phyloP scores from a whole-genome alignment of 768 basidiomycete species.

The Coprinopsis strossmayeri region DNA sequence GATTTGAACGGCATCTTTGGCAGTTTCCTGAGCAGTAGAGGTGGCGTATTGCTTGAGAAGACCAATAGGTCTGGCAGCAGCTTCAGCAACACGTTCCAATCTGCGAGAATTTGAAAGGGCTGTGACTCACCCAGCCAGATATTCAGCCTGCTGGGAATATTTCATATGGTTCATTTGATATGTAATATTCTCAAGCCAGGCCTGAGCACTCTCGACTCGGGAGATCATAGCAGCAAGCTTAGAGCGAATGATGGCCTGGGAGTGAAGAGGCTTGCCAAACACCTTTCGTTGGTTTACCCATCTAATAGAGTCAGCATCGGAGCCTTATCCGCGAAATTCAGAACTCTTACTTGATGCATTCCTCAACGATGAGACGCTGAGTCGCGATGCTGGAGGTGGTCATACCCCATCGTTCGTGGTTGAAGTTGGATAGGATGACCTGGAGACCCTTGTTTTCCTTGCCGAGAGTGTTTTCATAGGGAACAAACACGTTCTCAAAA shows the following conservation, averaged over 20 bases:
- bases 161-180: conserved; percentile 88
- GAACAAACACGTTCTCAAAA: conserved; percentile 80
- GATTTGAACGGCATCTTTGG: conserved; percentile 53
- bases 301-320: conserved; percentile 22
- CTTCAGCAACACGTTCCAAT: background rate
- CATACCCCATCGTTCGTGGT: conserved; percentile 86
- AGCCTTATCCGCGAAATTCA: background rate
- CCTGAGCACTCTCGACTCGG: conserved; percentile 36
- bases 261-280: conserved; percentile 81
- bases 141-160: conserved; percentile 69
- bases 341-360: conserved; percentile 54
- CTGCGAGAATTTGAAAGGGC: conserved; percentile 49
- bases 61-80: conserved; percentile 48
- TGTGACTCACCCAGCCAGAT: conserved; percentile 57
- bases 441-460: conserved; percentile 37
- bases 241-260: conserved; percentile 80
- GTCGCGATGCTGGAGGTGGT: conserved; percentile 44
- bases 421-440: conserved; percentile 63
- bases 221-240: conserved; percentile 74
- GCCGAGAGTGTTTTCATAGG: conserved; percentile 75
- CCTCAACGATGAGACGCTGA: conserved; percentile 63
- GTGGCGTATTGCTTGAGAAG: conserved; percentile 69
- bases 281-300: conserved; percentile 82
- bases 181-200: conserved; percentile 83
- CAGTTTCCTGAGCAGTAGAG: conserved; percentile 56